Evolutionary conservation across 805 yeast genomes (phyloP).

Genomic region (Kazachstania martiniae): DNA sequence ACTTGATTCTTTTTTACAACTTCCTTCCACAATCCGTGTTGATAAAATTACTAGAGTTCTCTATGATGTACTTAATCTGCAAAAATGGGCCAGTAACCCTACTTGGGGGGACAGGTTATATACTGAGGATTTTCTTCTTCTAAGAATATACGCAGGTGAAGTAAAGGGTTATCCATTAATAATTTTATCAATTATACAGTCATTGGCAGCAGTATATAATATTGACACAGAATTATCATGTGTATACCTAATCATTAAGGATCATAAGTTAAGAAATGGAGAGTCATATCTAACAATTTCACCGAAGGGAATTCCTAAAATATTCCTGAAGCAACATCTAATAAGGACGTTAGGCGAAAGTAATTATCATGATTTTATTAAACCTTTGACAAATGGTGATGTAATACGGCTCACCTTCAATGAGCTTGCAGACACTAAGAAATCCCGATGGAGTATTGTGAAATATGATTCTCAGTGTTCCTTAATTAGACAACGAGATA

Average conservation of each 20-base stretch:
- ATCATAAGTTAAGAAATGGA: conserved; percentile 1
- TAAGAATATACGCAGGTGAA: conserved; percentile 20
- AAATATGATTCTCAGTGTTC: too few species aligned
- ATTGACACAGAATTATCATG: conserved; percentile 11
- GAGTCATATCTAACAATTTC: conserved; percentile 1
- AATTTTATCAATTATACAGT: conserved; percentile 16
- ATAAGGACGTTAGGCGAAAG: too few species aligned
- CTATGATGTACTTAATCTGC: too few species aligned
- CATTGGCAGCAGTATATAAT: conserved; percentile 7
- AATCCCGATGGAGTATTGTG: background rate
- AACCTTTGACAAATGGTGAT: background rate
- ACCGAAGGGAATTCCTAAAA: background rate
- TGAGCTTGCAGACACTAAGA: background rate
- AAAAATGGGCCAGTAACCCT: too few species aligned
- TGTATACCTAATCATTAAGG: conserved; percentile 12
- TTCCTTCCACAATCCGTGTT: background rate
- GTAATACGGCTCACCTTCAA: background rate
- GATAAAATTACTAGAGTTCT: background rate
- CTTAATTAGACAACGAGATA: too few species aligned
- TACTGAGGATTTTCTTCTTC: conserved; percentile 15
- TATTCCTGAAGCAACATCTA: background rate
- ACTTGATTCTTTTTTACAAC: background rate
- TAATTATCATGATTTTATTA: too few species aligned
- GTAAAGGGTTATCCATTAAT: conserved; percentile 14
- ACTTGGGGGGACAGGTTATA: too few species aligned